A percentile compares a stretch with the other conserved stretches of the same genome.
Conservation (phyloP, 116 monocot species). For the Posidonia oceanica region DNA sequence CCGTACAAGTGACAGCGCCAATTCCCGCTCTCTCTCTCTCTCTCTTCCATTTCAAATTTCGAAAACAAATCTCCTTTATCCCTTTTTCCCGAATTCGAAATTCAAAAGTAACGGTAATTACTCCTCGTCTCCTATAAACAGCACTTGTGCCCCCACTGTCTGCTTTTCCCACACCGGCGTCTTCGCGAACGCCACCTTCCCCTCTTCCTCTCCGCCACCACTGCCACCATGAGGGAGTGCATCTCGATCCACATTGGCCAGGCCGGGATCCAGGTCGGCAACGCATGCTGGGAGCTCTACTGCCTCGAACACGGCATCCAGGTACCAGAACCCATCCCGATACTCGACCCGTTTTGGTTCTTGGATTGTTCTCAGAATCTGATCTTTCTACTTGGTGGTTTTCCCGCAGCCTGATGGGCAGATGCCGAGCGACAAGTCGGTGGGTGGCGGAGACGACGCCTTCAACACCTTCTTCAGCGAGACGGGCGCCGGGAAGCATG, state of each 20-base stretch:
- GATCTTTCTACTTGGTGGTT: background rate
- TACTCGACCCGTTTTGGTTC: no score
- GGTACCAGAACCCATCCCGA: background rate
- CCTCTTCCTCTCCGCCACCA: background rate
- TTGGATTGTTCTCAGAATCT: no score
- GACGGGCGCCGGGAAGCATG: slow-evolving; percentile 37
- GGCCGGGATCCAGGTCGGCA: slow-evolving; percentile 74
- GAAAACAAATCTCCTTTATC: background rate
- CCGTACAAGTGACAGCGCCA: no score
- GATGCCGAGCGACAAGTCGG: slow-evolving; percentile 23
- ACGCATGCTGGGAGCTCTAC: slow-evolving; percentile 71
- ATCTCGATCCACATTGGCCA: slow-evolving; percentile 72
- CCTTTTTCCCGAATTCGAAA: background rate
- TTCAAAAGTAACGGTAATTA: background rate
- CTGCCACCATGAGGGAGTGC: slow-evolving; percentile 31
- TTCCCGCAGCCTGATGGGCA: slow-evolving; percentile 20
- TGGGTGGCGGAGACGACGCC: slow-evolving; percentile 26
- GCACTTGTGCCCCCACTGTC: background rate
- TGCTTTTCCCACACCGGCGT: slow-evolving; percentile 11
- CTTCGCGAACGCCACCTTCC: slow-evolving; percentile 8
- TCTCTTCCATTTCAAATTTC: background rate
- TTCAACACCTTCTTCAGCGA: slow-evolving; percentile 52
- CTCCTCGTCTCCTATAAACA: background rate
- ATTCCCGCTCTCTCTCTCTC: background rate
- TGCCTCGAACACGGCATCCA: slow-evolving; percentile 71